Base-by-base conservation (phyloP, 2,329 filamentous ascomycete species). In the Myriosclerotinia scirpicola region DNA sequence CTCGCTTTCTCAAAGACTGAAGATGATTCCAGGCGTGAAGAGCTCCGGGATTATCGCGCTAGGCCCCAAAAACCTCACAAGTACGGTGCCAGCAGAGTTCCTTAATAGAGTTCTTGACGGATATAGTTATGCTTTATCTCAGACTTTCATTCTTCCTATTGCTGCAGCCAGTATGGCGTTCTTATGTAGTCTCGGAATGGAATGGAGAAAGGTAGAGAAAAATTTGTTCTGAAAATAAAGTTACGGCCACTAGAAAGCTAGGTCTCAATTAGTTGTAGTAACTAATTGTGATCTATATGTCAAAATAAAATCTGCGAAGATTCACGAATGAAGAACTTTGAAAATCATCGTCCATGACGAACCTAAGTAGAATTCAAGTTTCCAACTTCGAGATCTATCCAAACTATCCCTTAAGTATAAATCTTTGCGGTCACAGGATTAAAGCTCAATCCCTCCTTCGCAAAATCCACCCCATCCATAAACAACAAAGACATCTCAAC, bases 401-500 rank as follows among this genome's bases (percentile, higher is more conserved):
- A 59, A 46, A 59, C 0, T 14, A 5, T 17, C 11, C 22, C 8
- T 73, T 54, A 76, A 40, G 90, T 93, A 77, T 93, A 93, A 48
- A 93, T 78, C 73, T 88, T 86, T 73, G 90, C 85, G 1, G 90
- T 93, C 72, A 92, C 78, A 36, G 83, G 82, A 79, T 93, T 93
- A 70, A 93, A 79, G 30, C 84, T 83, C 73, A 96, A 73, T 0
- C 93, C 92, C 72, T 92, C 86, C 82, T 93, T 89, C 5, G 93
- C 94, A 77, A 97, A 88, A 77, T 97, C 93, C 11, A 86, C 85
- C 44, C 93, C 90, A 73, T 90, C 89, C 77, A 97, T 80, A 81
- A 97, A 97, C 71, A 92, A 82, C 72, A 97, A 81, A 38, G 93
- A 92, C 93, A 97, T 97, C 81, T 97, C 91, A 9, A 97, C 90